These are phyloP conservation scores for Puccinia hordei DNA, from an alignment of 1,284 basidiomycete genomes.

Conservation along the genomic window DNA sequence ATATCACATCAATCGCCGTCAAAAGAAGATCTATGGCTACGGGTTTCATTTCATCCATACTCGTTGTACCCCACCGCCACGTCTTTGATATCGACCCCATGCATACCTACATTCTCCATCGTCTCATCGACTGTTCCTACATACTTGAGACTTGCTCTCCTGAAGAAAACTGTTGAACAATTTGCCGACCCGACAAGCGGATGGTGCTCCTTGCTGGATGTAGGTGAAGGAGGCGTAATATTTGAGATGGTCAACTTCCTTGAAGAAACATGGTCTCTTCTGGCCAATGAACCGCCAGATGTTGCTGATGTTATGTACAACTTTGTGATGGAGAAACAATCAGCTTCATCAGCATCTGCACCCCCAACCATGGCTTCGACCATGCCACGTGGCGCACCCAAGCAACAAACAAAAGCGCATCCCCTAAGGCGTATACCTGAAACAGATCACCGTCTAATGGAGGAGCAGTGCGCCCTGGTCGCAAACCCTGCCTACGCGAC, in stretches of 20 bases:
- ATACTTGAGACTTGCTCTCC: slow-evolving; percentile 79
- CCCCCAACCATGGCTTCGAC: neutral
- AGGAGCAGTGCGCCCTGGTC: slow-evolving; percentile 21
- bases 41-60: slow-evolving; percentile 67
- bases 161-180: slow-evolving; percentile 52
- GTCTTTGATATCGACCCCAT: slow-evolving; percentile 58
- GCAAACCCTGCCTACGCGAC: slow-evolving; percentile 64
- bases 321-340: slow-evolving; percentile 53
- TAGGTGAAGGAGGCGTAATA: slow-evolving; percentile 71
- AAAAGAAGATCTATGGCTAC: slow-evolving; percentile 66
- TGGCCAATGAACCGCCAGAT: slow-evolving; percentile 58
- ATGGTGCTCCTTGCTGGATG: slow-evolving; percentile 65
- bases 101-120: slow-evolving; percentile 74
- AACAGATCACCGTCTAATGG: slow-evolving; percentile 20
- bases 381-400: slow-evolving; percentile 1
- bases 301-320: slow-evolving; percentile 57
- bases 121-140: slow-evolving; percentile 72
- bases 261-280: slow-evolving; percentile 61
- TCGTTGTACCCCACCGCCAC: slow-evolving; percentile 65
- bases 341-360: slow-evolving; percentile 35
- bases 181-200: slow-evolving; percentile 61
- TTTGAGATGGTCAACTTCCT: slow-evolving; percentile 74
- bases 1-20: slow-evolving; percentile 53
- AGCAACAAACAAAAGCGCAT: slow-evolving; percentile 47
- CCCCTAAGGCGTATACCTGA: slow-evolving; percentile 37